Evolutionary conservation across 2,329 filamentous ascomycete genomes (phyloP), one percentile per base, ranked within the genome.

Genomic region (Ceratocystiopsis minuta): DNA sequence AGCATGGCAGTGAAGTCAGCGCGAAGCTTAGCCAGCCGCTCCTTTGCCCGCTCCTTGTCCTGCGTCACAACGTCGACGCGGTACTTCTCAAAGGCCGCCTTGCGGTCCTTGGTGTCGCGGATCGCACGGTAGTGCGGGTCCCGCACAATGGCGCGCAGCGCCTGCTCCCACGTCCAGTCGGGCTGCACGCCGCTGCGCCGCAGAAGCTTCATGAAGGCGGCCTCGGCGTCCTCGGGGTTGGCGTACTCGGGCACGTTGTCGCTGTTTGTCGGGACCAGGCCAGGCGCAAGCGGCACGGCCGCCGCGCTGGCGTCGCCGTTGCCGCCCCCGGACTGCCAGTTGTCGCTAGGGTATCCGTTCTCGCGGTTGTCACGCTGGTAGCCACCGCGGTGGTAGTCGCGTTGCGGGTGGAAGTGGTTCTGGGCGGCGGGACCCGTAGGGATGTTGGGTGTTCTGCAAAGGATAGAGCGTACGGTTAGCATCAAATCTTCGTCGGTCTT

Each of bases 1-100:
- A 98, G 72, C 90, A 98, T 98, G 43, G 79, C 87, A 51, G 81
- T 80, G 60, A 98, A 98, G 66, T 96, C 90, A 59, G 82, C 72
- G 54, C 86, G 83, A 55, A 96, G 70, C 65, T 95, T 96, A 52
- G 83, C 71, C 59, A 93, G 70, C 56, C 90, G 80, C 62, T 96
- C 88, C 61, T 93, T 88, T 55, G 87, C 87, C 51, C 82, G 81
- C 59, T 92, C 85, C 65, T 92, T 90, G 64, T 98, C 90, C 63
- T 95, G 84, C 51, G 81, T 69, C 51, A 90, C 76, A 60, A 93
- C 73, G 58, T 96, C 85, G 52, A 85, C 71, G 57, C 84, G 85
- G 65, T 90, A 98, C 63, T 94, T 94, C 63, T 94, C 84, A 60
- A 95, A 98, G 16, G 86, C 84, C 50, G 78, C 70, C 60, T 85